These are phyloP conservation scores for Golubevia pallescens DNA, from an alignment of 1,284 basidiomycete genomes.

Conservation along the genomic window DNA sequence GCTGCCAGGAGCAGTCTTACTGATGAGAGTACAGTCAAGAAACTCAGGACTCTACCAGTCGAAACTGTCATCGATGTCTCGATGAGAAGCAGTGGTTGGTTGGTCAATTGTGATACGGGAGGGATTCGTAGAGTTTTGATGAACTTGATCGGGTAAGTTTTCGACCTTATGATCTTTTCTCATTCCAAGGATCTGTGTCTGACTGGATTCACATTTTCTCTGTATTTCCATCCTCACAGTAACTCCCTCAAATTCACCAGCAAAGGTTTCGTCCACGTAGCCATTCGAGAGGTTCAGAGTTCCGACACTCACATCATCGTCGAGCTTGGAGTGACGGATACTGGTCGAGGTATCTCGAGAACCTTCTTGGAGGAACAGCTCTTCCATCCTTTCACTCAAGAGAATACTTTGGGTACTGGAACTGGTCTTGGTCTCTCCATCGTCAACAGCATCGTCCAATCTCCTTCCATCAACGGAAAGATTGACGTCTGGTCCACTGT, in stretches of 20 bases:
- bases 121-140: conserved; percentile 89
- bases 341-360: conserved; percentile 73
- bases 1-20: conserved; percentile 17
- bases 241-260: conserved; percentile 92
- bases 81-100: conserved; percentile 78
- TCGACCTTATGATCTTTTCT: background rate
- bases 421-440: conserved; percentile 96
- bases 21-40: conserved; percentile 68
- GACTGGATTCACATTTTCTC: background rate
- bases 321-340: conserved; percentile 85
- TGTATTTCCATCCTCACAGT: conserved; percentile 3
- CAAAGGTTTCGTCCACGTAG: conserved; percentile 84
- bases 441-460: conserved; percentile 88
- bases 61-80: conserved; percentile 90
- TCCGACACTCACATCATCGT: conserved; percentile 73
- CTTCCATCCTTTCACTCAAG: conserved; percentile 94
- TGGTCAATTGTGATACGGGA: conserved; percentile 85
- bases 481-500: conserved; percentile 84
- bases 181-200: background rate
- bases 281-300: conserved; percentile 75
- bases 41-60: conserved; percentile 67
- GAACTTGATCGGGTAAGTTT: conserved; percentile 79
- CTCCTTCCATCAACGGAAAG: conserved; percentile 84
- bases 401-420: conserved; percentile 84
- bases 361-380: conserved; percentile 76